phyloP scores from a whole-genome alignment of 2,329 filamentous ascomycete genomes.

The Penicillium concentricum region DNA sequence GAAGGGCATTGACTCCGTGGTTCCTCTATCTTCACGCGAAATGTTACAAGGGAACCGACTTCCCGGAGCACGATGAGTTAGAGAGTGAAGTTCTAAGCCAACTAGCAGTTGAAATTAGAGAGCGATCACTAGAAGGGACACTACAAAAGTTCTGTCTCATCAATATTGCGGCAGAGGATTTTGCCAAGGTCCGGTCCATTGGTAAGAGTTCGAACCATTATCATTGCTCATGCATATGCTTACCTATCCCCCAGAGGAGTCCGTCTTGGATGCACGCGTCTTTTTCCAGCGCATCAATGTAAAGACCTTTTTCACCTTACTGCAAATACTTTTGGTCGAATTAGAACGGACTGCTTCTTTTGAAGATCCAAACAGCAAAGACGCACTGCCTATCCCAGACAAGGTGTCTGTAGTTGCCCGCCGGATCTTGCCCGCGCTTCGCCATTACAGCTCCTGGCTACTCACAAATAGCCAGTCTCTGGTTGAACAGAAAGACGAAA shows the following conservation, averaged over 20 bases:
- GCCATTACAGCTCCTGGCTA: slow-evolving; percentile 69
- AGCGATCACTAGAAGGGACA: slow-evolving; percentile 61
- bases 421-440: slow-evolving; percentile 62
- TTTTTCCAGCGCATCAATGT: slow-evolving; percentile 77
- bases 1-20: slow-evolving; percentile 69
- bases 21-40: slow-evolving; percentile 83
- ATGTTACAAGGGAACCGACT: slow-evolving; percentile 74
- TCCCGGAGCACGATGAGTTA: slow-evolving; percentile 73
- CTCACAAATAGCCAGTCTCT: slow-evolving; percentile 56
- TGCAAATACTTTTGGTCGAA: slow-evolving; percentile 69
- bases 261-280: slow-evolving; percentile 46
- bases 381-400: slow-evolving; percentile 38
- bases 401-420: slow-evolving; percentile 60
- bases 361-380: slow-evolving; percentile 47
- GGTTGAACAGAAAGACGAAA: slow-evolving; percentile 49
- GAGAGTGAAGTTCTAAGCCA: slow-evolving; percentile 83
- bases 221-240: slow-evolving; percentile 9
- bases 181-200: slow-evolving; percentile 62
- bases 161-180: slow-evolving; percentile 80
- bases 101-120: slow-evolving; percentile 69
- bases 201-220: slow-evolving; percentile 43
- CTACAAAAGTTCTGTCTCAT: slow-evolving; percentile 79
- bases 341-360: slow-evolving; percentile 57
- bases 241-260: slow-evolving; percentile 43
- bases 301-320: slow-evolving; percentile 70